Base-by-base conservation (phyloP, 2,329 filamentous ascomycete genomes). In the Ophiocordyceps sinensis region DNA sequence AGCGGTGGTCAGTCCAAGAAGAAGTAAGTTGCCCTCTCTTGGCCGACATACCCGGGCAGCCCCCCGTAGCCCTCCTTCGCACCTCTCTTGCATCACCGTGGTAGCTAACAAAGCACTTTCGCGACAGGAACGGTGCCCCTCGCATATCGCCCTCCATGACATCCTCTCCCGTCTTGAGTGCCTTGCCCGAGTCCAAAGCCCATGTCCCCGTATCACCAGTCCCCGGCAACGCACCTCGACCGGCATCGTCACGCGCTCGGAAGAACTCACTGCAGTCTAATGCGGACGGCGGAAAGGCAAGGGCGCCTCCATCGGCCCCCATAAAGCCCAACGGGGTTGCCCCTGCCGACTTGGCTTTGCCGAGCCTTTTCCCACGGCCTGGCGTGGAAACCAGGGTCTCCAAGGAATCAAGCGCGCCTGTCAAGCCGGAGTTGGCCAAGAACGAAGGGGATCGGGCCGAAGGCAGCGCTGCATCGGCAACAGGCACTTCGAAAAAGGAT, bases 1-100 rank as follows among this genome's bases (percentile, higher is more conserved):
- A 73, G 75, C 4, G 85, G 84, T 49, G 71, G 76, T n/a, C 76
- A 77, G 49, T 59, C 76, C 28, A 88, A 89, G 64, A 94, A 88
- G 65, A 89, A 78, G 82, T 84, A 70, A 53, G 70, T 64, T 9
- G 35, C 26, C 32, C 21, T 19, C 30, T 36, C 8, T 23, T 28
- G 3, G 11, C 14, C 23, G 39, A n/a, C 19, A 31, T 37, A 13
- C n/a, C n/a, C 36, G 8, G 11, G 28, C 9, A 26, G 9, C 23
- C 23, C 23, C 3, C 36, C 36, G 4, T n/a, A 28, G 21, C 26
- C 4, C 26, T 17, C 14, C 9, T 13, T 32, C 4, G 19, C 19
- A 19, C 19, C 19, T 19, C 4, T 3, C 19, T 30, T 30, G n/a
- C 13, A 3, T 29, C 19, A 19, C 3, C 10, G 41, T 30, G 13